Evolutionary conservation across 176 grass and related monocot species (phyloP), one percentile per base, ranked within the genome.

Genomic region (Stipa capillata): DNA sequence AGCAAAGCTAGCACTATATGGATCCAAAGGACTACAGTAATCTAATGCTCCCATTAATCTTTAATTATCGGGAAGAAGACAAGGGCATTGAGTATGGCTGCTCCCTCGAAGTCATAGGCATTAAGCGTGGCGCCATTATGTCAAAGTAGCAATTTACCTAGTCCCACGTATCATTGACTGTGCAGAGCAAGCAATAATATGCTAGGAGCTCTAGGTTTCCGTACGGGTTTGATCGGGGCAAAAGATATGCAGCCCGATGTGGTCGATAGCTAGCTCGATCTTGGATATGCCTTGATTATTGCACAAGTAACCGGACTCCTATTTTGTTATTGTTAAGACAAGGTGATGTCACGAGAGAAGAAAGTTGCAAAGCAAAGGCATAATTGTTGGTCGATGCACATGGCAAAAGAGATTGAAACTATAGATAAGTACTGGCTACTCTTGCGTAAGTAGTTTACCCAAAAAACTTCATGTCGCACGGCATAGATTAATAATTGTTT

Each of bases 261-360:
- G n/a, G n/a, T n/a, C 7, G 61, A 63, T 39, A 4, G 79, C 32
- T 57, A 40, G 9, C 12, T 64, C 28, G 34, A 79, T 54, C 65
- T 5, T 42, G 59, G 66, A 45, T 47, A 67, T 84, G 48, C 86
- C 68, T 84, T 88, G 86, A 88, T 88, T 74, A 20, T 68, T 68
- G 9, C 1, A 20, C 74, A 88, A 88, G 86, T 25, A 76, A 86
- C 56, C 11, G 6, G 37, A 5, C n/a, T 0, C 33, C 37, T 36
- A 20, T 4, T 16, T 60, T 31, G 57, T 7, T 17, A 32, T 5
- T 37, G 11, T 24, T 8, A 24, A 36, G 6, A 32, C n/a, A n/a
- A n/a, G n/a, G n/a, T n/a, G 60, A 5, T 67, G n/a, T 21, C 64
- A 67, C 7, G 49, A 20, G 43, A 29, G 2, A 74, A 18, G 21